phyloP scores from a whole-genome alignment of 805 yeast genomes.

The Saturnispora halmiae region DNA sequence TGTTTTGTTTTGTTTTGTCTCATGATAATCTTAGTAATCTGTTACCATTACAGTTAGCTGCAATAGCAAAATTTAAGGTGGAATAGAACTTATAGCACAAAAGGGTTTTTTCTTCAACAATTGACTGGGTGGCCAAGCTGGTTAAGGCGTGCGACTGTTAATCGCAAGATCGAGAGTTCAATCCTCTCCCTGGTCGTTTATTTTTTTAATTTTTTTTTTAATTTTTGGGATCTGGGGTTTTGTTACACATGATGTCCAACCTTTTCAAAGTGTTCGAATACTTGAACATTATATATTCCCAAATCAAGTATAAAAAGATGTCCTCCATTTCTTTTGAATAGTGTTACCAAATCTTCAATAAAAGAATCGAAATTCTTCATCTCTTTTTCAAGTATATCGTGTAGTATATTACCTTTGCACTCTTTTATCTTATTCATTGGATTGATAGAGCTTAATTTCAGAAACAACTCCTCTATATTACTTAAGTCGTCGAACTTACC shows the following conservation, averaged over 20 bases:
- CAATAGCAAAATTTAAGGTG: too few species aligned
- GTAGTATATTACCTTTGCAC: conserved; percentile 26
- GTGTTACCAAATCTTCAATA: conserved; percentile 33
- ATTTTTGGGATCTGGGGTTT: too few species aligned
- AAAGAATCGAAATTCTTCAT: conserved; percentile 27
- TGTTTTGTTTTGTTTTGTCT: too few species aligned
- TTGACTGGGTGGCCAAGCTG: conserved; percentile 50
- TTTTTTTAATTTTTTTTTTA: neutral
- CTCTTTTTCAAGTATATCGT: conserved; percentile 26
- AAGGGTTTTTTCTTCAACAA: neutral
- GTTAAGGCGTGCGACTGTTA: conserved; percentile 57
- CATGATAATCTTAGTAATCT: too few species aligned
- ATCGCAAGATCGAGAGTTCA: conserved; percentile 58
- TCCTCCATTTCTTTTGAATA: conserved; percentile 47
- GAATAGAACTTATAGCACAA: too few species aligned
- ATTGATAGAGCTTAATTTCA: conserved; percentile 30
- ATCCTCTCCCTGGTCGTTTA: conserved; percentile 26
- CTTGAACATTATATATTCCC: conserved; percentile 39
- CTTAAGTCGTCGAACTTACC: conserved; percentile 32
- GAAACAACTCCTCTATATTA: conserved; percentile 31
- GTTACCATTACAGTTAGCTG: conserved; percentile 25
- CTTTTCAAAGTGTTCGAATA: conserved; percentile 37
- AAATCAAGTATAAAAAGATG: conserved; percentile 51
- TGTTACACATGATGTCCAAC: conserved; percentile 1
- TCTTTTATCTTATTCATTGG: conserved; percentile 13